Evolutionary conservation across 306 rosid species (phyloP).

Genomic region (Cicer pinnatifidum): DNA sequence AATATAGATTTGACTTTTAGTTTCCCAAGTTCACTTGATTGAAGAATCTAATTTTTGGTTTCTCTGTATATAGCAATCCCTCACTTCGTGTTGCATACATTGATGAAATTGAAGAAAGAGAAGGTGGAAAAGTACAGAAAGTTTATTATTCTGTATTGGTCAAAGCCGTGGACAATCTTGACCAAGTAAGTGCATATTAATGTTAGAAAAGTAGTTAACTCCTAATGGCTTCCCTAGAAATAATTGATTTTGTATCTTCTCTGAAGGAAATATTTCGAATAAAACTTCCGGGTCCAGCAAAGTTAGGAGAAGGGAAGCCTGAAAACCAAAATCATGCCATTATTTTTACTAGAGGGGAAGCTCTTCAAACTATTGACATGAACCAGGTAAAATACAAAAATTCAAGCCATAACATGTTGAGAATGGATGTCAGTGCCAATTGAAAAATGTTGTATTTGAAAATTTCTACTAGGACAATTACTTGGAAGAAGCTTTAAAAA

Average conservation of each 20-base stretch:
- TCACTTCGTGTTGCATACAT: slow-evolving; percentile 97
- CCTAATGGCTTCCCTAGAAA: slow-evolving; percentile 34
- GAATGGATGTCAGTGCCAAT: slow-evolving; percentile 40
- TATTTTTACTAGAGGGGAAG: slow-evolving; percentile 94
- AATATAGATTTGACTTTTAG: slow-evolving; percentile 28
- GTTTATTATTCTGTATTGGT: slow-evolving; percentile 95
- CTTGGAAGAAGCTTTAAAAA: slow-evolving; percentile 96
- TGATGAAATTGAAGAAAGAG: slow-evolving; percentile 97
- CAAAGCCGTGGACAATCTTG: slow-evolving; percentile 86
- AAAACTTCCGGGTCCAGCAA: slow-evolving; percentile 90
- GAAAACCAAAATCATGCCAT: slow-evolving; percentile 98
- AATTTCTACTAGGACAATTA: slow-evolving; percentile 74
- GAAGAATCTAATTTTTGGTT: slow-evolving; percentile 43
- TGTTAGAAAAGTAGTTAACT: slow-evolving; percentile 34
- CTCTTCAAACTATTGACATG: slow-evolving; percentile 96
- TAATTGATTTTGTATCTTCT: slow-evolving; percentile 46
- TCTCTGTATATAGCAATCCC: slow-evolving; percentile 68
- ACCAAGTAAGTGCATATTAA: slow-evolving; percentile 69
- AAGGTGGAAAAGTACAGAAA: slow-evolving; percentile 72
- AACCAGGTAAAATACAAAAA: slow-evolving; percentile 69
- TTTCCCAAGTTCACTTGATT: slow-evolving; percentile 41
- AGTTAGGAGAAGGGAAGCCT: slow-evolving; percentile 97
- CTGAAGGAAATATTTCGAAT: slow-evolving; percentile 85
- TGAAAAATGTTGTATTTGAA: slow-evolving; percentile 40
- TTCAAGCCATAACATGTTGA: slow-evolving; percentile 39